phyloP scores from a whole-genome alignment of 148 eudicot species.

The Chenopodium suecicum region DNA sequence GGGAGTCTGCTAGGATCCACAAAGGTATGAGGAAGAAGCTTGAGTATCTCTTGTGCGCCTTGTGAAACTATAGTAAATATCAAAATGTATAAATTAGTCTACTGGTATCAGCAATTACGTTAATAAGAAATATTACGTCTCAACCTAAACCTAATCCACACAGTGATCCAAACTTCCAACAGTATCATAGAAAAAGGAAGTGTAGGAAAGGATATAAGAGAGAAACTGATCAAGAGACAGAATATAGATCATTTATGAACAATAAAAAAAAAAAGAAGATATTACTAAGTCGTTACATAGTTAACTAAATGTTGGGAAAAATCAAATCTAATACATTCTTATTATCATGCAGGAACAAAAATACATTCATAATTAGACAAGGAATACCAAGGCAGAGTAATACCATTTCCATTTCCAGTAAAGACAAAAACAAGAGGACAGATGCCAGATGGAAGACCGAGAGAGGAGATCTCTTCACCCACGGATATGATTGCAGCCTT shows the following conservation, averaged over 20 bases:
- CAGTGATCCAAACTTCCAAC: background rate
- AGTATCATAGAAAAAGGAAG: background rate
- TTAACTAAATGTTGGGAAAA: background rate
- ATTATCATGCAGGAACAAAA: background rate
- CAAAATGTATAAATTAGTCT: background rate
- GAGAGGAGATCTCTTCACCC: slow-evolving; percentile 90
- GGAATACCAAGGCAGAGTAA: background rate
- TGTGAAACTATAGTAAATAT: slow-evolving; percentile 61
- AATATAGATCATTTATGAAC: background rate
- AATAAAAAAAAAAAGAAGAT: background rate
- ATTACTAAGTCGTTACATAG: background rate
- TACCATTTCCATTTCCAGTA: slow-evolving; percentile 99
- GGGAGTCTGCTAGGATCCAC: slow-evolving; percentile 79
- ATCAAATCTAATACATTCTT: background rate
- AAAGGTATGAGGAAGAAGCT: slow-evolving; percentile 93
- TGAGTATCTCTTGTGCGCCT: slow-evolving; percentile 95
- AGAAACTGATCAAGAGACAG: background rate
- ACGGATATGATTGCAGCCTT: slow-evolving; percentile 94
- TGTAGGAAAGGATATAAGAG: background rate
- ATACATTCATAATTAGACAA: background rate
- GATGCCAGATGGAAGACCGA: slow-evolving; percentile 81
- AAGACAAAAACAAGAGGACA: slow-evolving; percentile 93
- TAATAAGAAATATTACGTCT: background rate
- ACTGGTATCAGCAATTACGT: background rate
- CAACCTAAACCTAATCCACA: background rate